A percentile compares a stretch with the other conserved stretches of the same genome.
Evolutionary conservation across 1,139 yeast genomes (phyloP).

Genomic region (Candida sanyaensis): DNA sequence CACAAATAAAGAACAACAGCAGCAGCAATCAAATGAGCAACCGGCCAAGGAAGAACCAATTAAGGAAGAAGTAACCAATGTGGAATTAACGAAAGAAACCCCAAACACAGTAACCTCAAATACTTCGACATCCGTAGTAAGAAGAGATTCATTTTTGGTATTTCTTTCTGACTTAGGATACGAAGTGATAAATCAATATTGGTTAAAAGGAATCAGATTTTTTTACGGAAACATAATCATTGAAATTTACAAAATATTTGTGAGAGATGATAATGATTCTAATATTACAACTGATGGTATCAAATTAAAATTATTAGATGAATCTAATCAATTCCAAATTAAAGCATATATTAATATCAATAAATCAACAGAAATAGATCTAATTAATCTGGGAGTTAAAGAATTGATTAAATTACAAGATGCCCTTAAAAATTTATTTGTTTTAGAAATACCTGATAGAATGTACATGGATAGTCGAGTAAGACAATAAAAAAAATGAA

Average conservation of each 20-base stretch:
- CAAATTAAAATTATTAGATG: slow-evolving; percentile 51
- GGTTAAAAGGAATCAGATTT: slow-evolving; percentile 66
- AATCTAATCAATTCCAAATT: slow-evolving; percentile 58
- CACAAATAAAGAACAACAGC: slow-evolving; percentile 3
- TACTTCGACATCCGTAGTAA: slow-evolving; percentile 8
- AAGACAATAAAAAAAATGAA: neutral
- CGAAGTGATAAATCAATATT: slow-evolving; percentile 61
- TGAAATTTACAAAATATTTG: slow-evolving; percentile 55
- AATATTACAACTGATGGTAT: slow-evolving; percentile 21
- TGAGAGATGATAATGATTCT: slow-evolving; percentile 36
- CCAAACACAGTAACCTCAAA: slow-evolving; percentile 1
- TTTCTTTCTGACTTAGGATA: slow-evolving; percentile 74
- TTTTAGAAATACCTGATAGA: slow-evolving; percentile 74
- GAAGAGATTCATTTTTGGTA: slow-evolving; percentile 41
- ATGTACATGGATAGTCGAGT: slow-evolving; percentile 74
- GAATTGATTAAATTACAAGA: slow-evolving; percentile 63
- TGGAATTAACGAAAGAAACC: slow-evolving; percentile 1
- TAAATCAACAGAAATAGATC: slow-evolving; percentile 74
- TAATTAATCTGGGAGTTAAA: slow-evolving; percentile 63
- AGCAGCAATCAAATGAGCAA: slow-evolving; percentile 4
- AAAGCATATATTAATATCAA: slow-evolving; percentile 71
- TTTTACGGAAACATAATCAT: slow-evolving; percentile 65
- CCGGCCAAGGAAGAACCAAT: neutral
- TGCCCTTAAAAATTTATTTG: slow-evolving; percentile 66
- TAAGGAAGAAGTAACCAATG: slow-evolving; percentile 1